Evolutionary conservation across 2,329 filamentous ascomycete species (phyloP), one percentile per base, ranked within the genome.

Genomic region (Aspergillus sclerotialis): DNA sequence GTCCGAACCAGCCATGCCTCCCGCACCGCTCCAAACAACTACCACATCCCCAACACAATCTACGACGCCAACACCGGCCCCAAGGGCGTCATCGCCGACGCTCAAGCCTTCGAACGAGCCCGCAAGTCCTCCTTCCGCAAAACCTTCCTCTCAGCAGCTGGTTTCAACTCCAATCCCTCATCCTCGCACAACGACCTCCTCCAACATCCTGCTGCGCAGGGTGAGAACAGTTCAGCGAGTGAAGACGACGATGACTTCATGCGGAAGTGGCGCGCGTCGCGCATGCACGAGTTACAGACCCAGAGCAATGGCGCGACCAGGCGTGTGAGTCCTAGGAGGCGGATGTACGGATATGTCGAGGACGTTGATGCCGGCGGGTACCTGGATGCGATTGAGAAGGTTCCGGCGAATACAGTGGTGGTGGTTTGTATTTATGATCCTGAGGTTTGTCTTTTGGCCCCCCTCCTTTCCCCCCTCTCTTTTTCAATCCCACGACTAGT

Each of bases 361-460:
- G 75, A 78, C 39, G 92, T 96, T 1, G 89, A 96, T 67, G 90
- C 87, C 6, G 70, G 83, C 44, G 92, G 89, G 12, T 98, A 94
- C 53, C 74, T 98, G n/a, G 89, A 96, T 61, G 89, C 90, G 36
- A 87, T 96, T 48, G 92, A 98, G 66, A 92, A 87, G 64, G 86
- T 90, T 4, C 72, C 79, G 25, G 65, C 80, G 30, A 84, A 90
- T 30, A 90, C 86, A 0, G 75, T 84, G 3, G 89, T 96, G 2
- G 83, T 95, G 2, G 92, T 98, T 17, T 93, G 90, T 64, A 88
- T 98, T 45, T 92, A 88, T 60, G 88, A 95, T 55, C 76, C 84
- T 41, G 75, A 84, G 70, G 88, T 94, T 75, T 58, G 78, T 64
- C 32, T n/a, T n/a, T n/a, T n/a, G n/a, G n/a, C n/a, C n/a, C 34